Evolutionary conservation across 805 yeast genomes (phyloP), one percentile per base, ranked within the genome.

Genomic region (Osmozyma mogii): DNA sequence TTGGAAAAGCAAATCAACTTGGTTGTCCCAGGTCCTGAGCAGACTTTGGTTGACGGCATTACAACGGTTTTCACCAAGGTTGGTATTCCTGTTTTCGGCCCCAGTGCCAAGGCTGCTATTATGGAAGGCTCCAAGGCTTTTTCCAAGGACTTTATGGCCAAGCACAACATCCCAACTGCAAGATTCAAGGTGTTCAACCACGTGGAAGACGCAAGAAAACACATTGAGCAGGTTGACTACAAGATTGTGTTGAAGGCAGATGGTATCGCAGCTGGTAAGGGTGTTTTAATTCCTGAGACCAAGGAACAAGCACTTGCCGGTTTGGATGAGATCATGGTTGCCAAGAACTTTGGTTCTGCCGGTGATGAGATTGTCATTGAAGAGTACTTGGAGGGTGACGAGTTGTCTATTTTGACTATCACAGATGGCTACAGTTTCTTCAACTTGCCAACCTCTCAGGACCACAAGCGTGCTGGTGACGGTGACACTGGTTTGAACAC

Each of bases 21-120:
- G 33, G 97, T 85, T 4, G 68, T 92, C 25, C 97, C 98, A 21
- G 99, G 99, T 19, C 99, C 99, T n/a, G 99, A 92, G 60, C 95
- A 87, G 61, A 97, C 98, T 21, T 68, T 94, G 38, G 96, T 94
- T 18, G 96, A 92, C 49, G 99, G 99, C 29, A 76, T 92, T 37
- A 56, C 88, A 16, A 56, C 78, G 11, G 63, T 64, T 31, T 87
- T 92, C 67, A 62, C 72, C 38, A 75, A 73, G 35, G 81, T 80
- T 29, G 98, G 98, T 41, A 78, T 92, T 41, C 94, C 96, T 16
- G 96, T 88, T 11, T 92, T 92, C 63, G 99, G 98, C 10, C 99
- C 99, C n/a, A 72, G 83, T 22, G 79, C 71, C 14, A 70, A 72
- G 45, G 98, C 97, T 34, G 96, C 99, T 9, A 58, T 63, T 17